Conservation (phyloP, 768 basidiomycete species). For the Suillus occidentalis region DNA sequence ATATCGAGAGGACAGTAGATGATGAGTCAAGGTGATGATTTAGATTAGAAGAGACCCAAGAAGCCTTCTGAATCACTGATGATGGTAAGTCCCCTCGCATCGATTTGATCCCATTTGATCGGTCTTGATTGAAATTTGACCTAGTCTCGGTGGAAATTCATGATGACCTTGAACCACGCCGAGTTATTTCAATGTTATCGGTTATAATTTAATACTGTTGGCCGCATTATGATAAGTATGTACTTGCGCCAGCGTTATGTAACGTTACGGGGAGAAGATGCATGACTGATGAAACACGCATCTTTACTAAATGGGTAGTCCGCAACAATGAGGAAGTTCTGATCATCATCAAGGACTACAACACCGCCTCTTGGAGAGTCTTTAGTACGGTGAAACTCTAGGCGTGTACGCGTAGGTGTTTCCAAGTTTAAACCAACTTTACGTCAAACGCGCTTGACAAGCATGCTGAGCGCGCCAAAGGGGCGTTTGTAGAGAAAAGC, state of each 20-base stretch:
- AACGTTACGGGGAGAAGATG: not conserved
- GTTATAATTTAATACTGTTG: not conserved
- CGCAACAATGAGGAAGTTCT: not conserved
- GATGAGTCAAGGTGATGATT: not conserved
- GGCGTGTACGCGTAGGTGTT: not conserved
- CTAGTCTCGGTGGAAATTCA: not conserved
- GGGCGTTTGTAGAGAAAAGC: not conserved
- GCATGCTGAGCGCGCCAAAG: not conserved
- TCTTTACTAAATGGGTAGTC: not conserved
- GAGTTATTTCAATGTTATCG: not conserved
- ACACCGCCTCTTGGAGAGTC: not conserved
- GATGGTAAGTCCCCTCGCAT: not conserved
- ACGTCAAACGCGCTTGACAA: not conserved
- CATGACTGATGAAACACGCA: not conserved
- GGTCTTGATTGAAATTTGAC: conserved; percentile 2
- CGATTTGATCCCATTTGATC: not conserved
- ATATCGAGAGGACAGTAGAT: not conserved
- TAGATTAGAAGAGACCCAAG: not conserved
- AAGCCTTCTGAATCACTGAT: not conserved
- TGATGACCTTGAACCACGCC: not conserved
- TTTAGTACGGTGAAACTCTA: not conserved
- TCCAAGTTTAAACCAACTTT: not conserved
- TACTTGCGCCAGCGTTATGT: not conserved
- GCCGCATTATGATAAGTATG: not conserved
- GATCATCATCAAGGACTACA: not conserved